Base-by-base conservation (phyloP, 2,329 filamentous ascomycete species). In the Cryphonectria nitschkei region DNA sequence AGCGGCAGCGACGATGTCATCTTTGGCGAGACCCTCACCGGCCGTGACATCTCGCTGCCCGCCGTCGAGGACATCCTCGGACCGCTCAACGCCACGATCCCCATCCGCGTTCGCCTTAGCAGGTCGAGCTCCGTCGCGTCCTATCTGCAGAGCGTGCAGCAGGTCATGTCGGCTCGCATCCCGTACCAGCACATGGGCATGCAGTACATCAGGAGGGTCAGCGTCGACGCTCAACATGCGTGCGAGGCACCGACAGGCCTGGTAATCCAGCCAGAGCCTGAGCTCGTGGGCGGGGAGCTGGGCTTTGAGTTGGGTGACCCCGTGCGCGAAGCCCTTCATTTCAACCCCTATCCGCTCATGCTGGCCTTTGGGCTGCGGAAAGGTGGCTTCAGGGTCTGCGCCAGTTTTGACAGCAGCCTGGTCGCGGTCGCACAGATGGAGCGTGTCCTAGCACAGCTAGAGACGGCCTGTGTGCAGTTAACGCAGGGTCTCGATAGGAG, bases 21-120 rank as follows among this genome's bases (percentile, higher is more conserved):
- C 19, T 89, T 89, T 71, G 88, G 87, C 14, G 86, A 88, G 79
- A 89, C 87, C 0, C 79, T 90, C 3, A 88, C 87, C 0, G 88
- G 88, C 2, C 85, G 88, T 34, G 85, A 85, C 69, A 83, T 83
- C 0, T 81, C 84, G 1, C 79, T 87, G 37, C 75, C 81, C 0
- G 84, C 83, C 2, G 80, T 81, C 73, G 85, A 88, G 71, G 79
- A 86, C 71, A 89, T 90, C 64, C 85, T 88, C 72, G 88, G 87
- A 0, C 88, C 88, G 0, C 88, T 71, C 1, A 68, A 65, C 39
- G 71, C 71, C 3, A 85, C 84, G 0, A 78, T 86, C 0, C 84
- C 84, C 2, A 77, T 86, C 32, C 83, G 83, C 2, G 78, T 86
- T 1, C 78, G 77, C 2, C 73, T 84, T 5, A 75, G 75, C 43